Base-by-base conservation (phyloP, 345 rosid genomes). In the Anacardium occidentale region DNA sequence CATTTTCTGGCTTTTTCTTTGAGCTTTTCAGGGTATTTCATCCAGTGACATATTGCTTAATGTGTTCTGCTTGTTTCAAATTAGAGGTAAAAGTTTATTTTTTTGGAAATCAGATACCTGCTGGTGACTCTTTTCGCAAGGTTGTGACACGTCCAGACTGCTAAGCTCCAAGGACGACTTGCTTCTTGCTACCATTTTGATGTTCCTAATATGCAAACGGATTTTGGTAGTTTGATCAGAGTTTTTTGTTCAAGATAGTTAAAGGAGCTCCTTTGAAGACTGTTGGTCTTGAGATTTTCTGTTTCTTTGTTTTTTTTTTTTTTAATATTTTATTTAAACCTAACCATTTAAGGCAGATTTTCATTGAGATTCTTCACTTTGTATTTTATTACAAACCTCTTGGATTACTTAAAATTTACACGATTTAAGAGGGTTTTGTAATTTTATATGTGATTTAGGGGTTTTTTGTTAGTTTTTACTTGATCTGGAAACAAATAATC, bases 161-260 rank as follows among this genome's bases (percentile, higher is more conserved):
- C 44, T 25, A 48, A 20, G 24, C 18, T 58, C 29, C 9, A 47
- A 34, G 75, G 25, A 54, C 25, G 13, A 25, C 26, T 59, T 3
- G 47, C 68, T 53, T 25, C 9, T 59, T 3, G 47, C 68, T 53
- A n/a, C 9, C 0, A 13, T 17, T 56, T 11, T 7, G 26, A 51
- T 60, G 21, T 71, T 66, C 2, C 34, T 32, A 40, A n/a, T 55
- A 47, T 65, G 69, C 58, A 40, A 40, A 32, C 20, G 60, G 40
- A 18, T 45, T 18, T 58, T 48, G 45, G 58, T 65, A 42, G 50
- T 37, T n/a, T 11, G 40, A 20, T 58, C 22, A 10, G 53, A 62
- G 8, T 44, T 5, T 45, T 7, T 68, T 72, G 21, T 25, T 69
- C 22, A 17, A 24, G 66, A 45, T 18, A 21, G 20, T 61, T 20